Base-by-base conservation (phyloP, 116 monocot genomes). In the Trichopus zeylanicus region DNA sequence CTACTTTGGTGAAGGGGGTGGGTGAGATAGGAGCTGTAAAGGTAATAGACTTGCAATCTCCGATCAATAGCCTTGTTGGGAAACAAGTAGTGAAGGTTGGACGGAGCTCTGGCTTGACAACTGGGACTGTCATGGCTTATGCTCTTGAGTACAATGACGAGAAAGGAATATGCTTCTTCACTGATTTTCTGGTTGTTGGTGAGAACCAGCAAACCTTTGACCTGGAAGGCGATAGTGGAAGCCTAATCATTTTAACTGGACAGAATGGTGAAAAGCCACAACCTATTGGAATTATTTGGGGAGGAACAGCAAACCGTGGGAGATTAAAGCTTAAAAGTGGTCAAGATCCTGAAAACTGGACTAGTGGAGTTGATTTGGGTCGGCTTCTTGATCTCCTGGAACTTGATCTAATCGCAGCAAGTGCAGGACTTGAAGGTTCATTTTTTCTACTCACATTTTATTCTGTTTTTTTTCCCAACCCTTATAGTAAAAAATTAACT, bases 121-220 rank as follows among this genome's bases (percentile, higher is more conserved):
- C 82, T 27, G 87, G 87, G 57, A 87, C 79, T n/a, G 70, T 87
- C 29, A 75, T 76, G 75, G 87, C 87, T 23, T 87, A 87, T 70
- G 82, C 87, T 32, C 73, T 87, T 4, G 87, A 87, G 62, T 87
- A 87, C 52, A 87, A 87, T 55, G 87, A 87, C 48, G 87, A 87
- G 63, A 83, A 83, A 63, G 74, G 82, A 33, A 78, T 74, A 37
- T 78, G 82, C 55, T 78, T 83, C 59, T 78, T 87, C 64, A 82
- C 87, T 32, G 87, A 87, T 59, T 75, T 81, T 51, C 75, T 87
- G 25, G 82, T 87, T 54, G 87, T 87, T 0, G 87, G 87, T 25
- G 82, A 82, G 63, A 87, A 82, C 59, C 87, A 82, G 26, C 82
- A 87, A 55, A 87, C 87, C 11, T 87, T 87, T 65, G 87, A 87